phyloP scores from a whole-genome alignment of 1,284 basidiomycete genomes.

The Schizophyllum commune region DNA sequence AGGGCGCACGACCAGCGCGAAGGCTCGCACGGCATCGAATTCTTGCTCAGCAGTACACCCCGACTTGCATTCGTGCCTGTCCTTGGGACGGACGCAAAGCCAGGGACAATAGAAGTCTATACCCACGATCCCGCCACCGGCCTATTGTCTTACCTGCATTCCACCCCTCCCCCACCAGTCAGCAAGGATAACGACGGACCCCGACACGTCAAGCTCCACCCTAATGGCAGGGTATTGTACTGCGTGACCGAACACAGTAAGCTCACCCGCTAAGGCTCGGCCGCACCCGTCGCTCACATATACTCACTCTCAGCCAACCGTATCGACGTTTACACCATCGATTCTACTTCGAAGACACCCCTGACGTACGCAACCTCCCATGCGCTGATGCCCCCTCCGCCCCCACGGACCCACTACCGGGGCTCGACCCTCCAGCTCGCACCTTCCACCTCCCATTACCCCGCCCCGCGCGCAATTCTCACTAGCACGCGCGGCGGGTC shows the following conservation, averaged over 20 bases:
- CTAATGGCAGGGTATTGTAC: constrained; percentile 38
- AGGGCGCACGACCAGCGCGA: constrained; percentile 24
- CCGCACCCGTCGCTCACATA: background rate
- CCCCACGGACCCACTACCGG: constrained; percentile 20
- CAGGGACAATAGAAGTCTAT: constrained; percentile 37
- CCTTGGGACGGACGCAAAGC: constrained; percentile 21
- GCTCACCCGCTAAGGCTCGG: constrained; percentile 11
- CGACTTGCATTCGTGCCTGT: constrained; percentile 37
- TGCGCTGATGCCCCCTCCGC: constrained; percentile 26
- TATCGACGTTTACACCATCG: constrained; percentile 35
- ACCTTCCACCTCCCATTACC: constrained; percentile 26
- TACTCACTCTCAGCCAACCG: constrained; percentile 27
- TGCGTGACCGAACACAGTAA: constrained; percentile 42
- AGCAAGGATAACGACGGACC: constrained; percentile 32
- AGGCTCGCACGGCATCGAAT: constrained; percentile 41
- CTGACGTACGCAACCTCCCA: constrained; percentile 29
- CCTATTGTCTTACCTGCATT: constrained; percentile 25
- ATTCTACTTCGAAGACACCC: constrained; percentile 11
- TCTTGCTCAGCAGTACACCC: constrained; percentile 22
- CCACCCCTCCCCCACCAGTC: constrained; percentile 26
- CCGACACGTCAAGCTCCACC: constrained; percentile 40
- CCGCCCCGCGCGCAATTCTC: constrained; percentile 30
- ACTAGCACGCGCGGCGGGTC: constrained; percentile 36
- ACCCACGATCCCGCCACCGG: constrained; percentile 23
- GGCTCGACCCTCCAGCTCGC: constrained; percentile 39